A percentile compares a stretch with the other conserved stretches of the same genome.
phyloP scores from a whole-genome alignment of 768 basidiomycete species.

The Cyclocybe cylindracea region DNA sequence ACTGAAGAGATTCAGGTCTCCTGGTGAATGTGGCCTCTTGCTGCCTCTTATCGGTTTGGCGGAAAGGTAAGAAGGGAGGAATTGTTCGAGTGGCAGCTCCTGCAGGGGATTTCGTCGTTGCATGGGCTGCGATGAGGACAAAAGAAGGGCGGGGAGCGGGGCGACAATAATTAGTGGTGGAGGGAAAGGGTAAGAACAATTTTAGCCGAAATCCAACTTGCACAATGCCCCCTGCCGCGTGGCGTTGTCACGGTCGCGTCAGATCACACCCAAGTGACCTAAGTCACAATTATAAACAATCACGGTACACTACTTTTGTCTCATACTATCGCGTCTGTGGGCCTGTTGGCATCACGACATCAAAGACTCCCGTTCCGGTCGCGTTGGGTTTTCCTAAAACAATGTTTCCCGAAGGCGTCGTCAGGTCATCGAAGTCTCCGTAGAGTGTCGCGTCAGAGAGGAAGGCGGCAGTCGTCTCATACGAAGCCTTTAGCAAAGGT shows the following conservation, averaged over 20 bases:
- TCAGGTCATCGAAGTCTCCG: constrained; percentile 94
- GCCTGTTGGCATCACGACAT: constrained; percentile 65
- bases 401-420: constrained; percentile 88
- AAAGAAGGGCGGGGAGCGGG: constrained; percentile 11
- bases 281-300: constrained; percentile 13
- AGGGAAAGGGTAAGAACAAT: constrained; percentile 12
- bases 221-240: constrained; percentile 25
- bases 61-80: constrained; percentile 36
- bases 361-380: constrained; percentile 96
- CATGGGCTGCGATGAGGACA: constrained; percentile 22
- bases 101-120: constrained; percentile 54
- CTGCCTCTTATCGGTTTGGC: constrained; percentile 36
- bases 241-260: constrained; percentile 36
- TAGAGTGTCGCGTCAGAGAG: constrained; percentile 91
- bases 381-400: constrained; percentile 84
- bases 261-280: constrained; percentile 28
- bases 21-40: constrained; percentile 69
- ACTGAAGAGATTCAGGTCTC: constrained; percentile 46
- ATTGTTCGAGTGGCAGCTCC: constrained; percentile 61
- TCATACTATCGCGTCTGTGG: constrained; percentile 6
- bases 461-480: constrained; percentile 94
- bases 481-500: constrained; percentile 96
- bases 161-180: constrained; percentile 9
- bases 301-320: constrained; percentile 19
- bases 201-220: constrained; percentile 14